Evolutionary conservation across 2,329 filamentous ascomycete species (phyloP).

Genomic region (Pyricularia grisea): DNA sequence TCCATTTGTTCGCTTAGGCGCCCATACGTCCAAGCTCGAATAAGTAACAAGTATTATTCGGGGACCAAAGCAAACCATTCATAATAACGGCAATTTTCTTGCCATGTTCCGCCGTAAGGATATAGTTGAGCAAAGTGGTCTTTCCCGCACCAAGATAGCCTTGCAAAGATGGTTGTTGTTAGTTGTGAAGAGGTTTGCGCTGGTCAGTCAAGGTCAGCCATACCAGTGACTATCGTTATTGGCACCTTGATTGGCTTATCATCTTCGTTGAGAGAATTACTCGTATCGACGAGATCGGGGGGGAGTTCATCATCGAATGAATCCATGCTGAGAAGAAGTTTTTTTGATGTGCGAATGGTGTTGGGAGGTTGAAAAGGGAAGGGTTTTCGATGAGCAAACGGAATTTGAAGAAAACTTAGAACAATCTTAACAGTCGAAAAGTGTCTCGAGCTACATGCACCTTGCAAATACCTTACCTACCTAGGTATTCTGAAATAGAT

Average conservation of each 20-base stretch:
- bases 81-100: constrained; percentile 98
- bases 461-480: too few species aligned
- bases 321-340: constrained; percentile 38
- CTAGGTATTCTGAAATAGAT: background rate
- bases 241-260: constrained; percentile 59
- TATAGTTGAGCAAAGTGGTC: constrained; percentile 92
- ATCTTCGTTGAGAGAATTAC: constrained; percentile 28
- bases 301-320: constrained; percentile 54
- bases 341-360: background rate
- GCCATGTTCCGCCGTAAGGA: constrained; percentile 86
- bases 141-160: constrained; percentile 94
- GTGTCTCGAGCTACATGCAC: background rate
- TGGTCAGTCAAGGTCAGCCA: constrained; percentile 4
- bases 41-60: background rate
- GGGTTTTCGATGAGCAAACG: background rate
- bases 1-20: background rate
- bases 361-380: background rate
- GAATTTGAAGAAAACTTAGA: background rate
- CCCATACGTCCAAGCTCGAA: background rate
- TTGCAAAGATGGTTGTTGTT: constrained; percentile 21
- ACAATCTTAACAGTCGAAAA: too few species aligned
- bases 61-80: constrained; percentile 50
- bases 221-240: constrained; percentile 77
- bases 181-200: background rate
- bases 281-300: constrained; percentile 50